These are phyloP conservation scores for Kluyveromyces siamensis DNA, from an alignment of 805 yeast genomes.

Conservation along the genomic window DNA sequence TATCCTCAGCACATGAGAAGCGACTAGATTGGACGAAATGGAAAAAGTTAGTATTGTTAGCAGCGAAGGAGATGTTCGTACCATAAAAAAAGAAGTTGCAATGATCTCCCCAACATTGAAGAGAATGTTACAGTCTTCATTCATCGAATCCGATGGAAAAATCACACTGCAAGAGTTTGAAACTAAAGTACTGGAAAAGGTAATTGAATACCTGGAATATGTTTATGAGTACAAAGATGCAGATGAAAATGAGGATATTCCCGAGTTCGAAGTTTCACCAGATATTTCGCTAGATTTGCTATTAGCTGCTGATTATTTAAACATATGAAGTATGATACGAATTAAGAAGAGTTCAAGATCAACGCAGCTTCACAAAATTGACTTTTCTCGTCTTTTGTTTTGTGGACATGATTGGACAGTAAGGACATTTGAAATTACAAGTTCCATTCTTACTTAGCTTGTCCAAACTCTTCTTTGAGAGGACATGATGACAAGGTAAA, in stretches of 20 bases:
- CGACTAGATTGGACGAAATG: constrained; percentile 1
- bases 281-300: constrained; percentile 86
- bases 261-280: constrained; percentile 87
- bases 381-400: constrained; percentile 36
- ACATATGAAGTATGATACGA: constrained; percentile 10
- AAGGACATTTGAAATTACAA: constrained; percentile 57
- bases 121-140: constrained; percentile 47
- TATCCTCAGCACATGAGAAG: background rate
- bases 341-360: background rate
- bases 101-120: constrained; percentile 55
- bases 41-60: constrained; percentile 55
- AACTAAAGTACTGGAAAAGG: constrained; percentile 62
- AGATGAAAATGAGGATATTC: constrained; percentile 42
- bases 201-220: constrained; percentile 78
- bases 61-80: constrained; percentile 56
- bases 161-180: constrained; percentile 57
- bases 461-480: constrained; percentile 45
- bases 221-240: constrained; percentile 57
- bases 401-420: constrained; percentile 48
- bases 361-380: constrained; percentile 31
- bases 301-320: constrained; percentile 79
- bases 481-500: constrained; percentile 55
- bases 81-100: constrained; percentile 67
- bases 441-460: constrained; percentile 36
- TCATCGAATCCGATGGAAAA: constrained; percentile 51